phyloP scores from a whole-genome alignment of 768 basidiomycete genomes.

The Termitomyces eurrhizus region DNA sequence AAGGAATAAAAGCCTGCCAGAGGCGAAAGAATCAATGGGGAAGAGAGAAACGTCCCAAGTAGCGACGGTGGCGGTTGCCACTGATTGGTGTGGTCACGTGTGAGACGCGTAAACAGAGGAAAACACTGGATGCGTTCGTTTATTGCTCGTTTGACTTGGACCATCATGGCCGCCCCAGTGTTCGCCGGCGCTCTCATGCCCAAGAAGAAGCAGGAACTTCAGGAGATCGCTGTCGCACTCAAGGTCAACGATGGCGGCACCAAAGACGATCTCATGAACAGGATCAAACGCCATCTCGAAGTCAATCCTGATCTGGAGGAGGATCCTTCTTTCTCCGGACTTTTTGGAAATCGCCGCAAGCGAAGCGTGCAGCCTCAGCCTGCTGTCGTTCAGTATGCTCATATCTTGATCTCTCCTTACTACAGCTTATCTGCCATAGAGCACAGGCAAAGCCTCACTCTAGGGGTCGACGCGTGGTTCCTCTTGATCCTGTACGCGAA shows the following conservation, averaged over 20 bases:
- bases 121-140: conserved; percentile 20
- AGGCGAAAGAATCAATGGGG: conserved; percentile 14
- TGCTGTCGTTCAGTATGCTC: background rate
- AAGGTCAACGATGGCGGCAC: conserved; percentile 51
- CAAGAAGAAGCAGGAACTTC: conserved; percentile 72
- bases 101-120: conserved; percentile 22
- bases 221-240: conserved; percentile 54
- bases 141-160: conserved; percentile 15
- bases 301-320: conserved; percentile 52
- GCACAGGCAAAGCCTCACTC: conserved; percentile 10
- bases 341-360: conserved; percentile 41
- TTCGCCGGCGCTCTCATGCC: conserved; percentile 51
- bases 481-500: conserved; percentile 41
- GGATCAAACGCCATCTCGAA: conserved; percentile 64
- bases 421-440: conserved; percentile 2
- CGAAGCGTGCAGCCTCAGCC: conserved; percentile 38
- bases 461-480: conserved; percentile 22
- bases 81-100: conserved; percentile 25
- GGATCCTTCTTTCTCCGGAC: conserved; percentile 52
- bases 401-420: background rate
- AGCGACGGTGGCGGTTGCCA: background rate
- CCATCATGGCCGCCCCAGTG: conserved; percentile 39
- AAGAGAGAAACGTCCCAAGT: conserved; percentile 4
- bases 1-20: conserved; percentile 23
- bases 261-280: conserved; percentile 56